Percentiles rank a stretch among this genome's conserved stretches.
Conservation (phyloP, 768 basidiomycete species). For the Lactarius trivialis region DNA sequence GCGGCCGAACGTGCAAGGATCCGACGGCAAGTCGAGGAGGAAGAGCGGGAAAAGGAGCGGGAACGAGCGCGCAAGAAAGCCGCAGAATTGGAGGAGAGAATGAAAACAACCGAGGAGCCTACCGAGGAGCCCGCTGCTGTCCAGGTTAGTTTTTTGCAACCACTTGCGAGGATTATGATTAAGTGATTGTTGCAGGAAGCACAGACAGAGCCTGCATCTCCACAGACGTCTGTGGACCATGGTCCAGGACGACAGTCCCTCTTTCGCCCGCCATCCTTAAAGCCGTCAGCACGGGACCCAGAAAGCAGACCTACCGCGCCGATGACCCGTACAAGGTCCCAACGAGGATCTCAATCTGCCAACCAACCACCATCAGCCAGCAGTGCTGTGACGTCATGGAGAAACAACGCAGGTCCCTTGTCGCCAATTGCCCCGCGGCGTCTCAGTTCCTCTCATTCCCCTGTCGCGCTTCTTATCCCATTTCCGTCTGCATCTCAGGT, state of each 20-base stretch:
- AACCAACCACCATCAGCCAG: slow-evolving; percentile 4
- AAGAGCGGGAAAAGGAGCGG: slow-evolving; percentile 69
- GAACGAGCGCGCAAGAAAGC: slow-evolving; percentile 81
- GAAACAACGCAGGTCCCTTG: slow-evolving; percentile 41
- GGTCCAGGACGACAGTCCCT: slow-evolving; percentile 4
- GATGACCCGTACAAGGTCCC: slow-evolving; percentile 19
- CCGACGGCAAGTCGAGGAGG: slow-evolving; percentile 76
- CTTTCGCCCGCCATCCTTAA: slow-evolving; percentile 26
- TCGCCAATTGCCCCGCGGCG: slow-evolving; percentile 27
- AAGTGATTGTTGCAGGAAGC: slow-evolving; percentile 4
- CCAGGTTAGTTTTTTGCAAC: slow-evolving; percentile 6
- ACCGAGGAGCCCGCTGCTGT: background rate
- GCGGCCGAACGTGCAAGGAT: slow-evolving; percentile 80
- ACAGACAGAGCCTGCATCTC: slow-evolving; percentile 1
- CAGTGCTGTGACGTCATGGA: slow-evolving; percentile 56
- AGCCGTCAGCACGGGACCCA: slow-evolving; percentile 26
- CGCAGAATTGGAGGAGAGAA: slow-evolving; percentile 62
- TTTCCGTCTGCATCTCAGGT: slow-evolving; percentile 28
- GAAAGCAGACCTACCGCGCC: slow-evolving; percentile 6
- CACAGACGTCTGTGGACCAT: background rate
- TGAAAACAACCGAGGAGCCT: slow-evolving; percentile 34
- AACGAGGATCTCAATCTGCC: slow-evolving; percentile 17
- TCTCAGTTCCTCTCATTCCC: slow-evolving; percentile 26
- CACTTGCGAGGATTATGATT: background rate
- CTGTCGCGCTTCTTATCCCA: slow-evolving; percentile 32